Conservation (phyloP, 2,329 filamentous ascomycete species). For the Aspergillus tanneri region DNA sequence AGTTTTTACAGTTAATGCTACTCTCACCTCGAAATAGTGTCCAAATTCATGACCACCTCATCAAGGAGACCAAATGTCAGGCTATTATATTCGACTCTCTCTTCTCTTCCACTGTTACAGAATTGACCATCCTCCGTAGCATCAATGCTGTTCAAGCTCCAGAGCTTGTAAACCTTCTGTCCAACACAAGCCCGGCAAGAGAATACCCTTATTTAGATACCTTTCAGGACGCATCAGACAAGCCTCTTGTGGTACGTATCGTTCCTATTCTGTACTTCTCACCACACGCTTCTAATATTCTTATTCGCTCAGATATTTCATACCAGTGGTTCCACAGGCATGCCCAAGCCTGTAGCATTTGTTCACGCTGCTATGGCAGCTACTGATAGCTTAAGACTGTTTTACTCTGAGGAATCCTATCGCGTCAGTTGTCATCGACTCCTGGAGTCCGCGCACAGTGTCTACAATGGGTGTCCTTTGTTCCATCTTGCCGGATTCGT, state of each 20-base stretch:
- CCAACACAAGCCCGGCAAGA: background rate
- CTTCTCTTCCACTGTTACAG: background rate
- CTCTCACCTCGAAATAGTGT: constrained; percentile 8
- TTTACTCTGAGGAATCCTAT: background rate
- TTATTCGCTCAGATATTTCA: constrained; percentile 7
- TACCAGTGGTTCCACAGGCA: constrained; percentile 12
- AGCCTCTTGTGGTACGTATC: constrained; percentile 5
- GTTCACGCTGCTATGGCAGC: constrained; percentile 6
- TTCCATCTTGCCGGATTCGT: constrained; percentile 9
- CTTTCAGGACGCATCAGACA: background rate
- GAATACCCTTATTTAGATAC: constrained; percentile 4
- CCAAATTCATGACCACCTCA: constrained; percentile 5
- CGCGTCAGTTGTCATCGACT: background rate
- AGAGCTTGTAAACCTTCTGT: background rate
- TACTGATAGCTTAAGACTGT: background rate
- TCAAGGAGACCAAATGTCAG: background rate
- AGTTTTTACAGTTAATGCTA: background rate
- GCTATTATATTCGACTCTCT: constrained; percentile 2
- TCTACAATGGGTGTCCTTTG: constrained; percentile 5
- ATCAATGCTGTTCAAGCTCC: background rate
- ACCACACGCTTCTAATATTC: background rate
- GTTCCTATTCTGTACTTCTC: too few species aligned
- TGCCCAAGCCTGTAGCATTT: constrained; percentile 9
- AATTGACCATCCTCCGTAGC: background rate
- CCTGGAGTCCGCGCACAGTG: background rate